phyloP scores from a whole-genome alignment of 176 grass and related monocot genomes.

The Raddia distichophylla region DNA sequence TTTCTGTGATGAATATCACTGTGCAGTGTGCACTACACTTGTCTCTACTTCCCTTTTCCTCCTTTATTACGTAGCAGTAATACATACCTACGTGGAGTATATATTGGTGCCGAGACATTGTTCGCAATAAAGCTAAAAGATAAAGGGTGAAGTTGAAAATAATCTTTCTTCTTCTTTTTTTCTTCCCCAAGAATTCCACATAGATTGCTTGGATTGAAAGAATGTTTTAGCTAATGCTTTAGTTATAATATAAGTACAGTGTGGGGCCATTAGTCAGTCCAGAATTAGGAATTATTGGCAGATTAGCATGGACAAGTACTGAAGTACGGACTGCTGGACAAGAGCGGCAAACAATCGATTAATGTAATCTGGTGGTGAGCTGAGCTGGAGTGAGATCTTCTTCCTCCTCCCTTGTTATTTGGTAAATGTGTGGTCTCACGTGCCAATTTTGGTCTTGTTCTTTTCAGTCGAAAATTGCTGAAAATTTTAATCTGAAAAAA shows the following conservation, averaged over 20 bases:
- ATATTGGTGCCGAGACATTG: background rate
- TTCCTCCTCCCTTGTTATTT: background rate
- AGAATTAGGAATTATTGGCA: conserved; percentile 48
- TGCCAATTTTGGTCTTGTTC: background rate
- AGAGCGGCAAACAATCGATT: conserved; percentile 23
- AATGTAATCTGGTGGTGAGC: conserved; percentile 51
- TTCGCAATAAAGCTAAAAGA: background rate
- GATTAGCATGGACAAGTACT: conserved; percentile 31
- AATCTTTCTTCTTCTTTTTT: background rate
- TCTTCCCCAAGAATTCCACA: background rate
- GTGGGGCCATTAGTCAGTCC: conserved; percentile 33
- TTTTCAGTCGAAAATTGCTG: too few relatives aligned
- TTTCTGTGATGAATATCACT: conserved; percentile 33
- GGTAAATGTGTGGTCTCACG: conserved; percentile 15
- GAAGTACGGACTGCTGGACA: conserved; percentile 14
- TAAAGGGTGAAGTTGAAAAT: background rate
- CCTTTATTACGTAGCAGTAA: conserved; percentile 11
- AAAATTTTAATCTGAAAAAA: too few relatives aligned
- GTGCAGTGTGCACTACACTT: background rate
- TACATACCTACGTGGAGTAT: conserved; percentile 17
- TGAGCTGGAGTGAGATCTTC: conserved; percentile 46
- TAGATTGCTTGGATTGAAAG: conserved; percentile 53
- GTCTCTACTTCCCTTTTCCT: background rate
- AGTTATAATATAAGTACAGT: conserved; percentile 32
- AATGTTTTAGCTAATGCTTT: conserved; percentile 41